Percentiles rank a stretch among this genome's conserved stretches.
Conservation (phyloP, 2,329 filamentous ascomycete genomes). For the Westerdykella ornata region DNA sequence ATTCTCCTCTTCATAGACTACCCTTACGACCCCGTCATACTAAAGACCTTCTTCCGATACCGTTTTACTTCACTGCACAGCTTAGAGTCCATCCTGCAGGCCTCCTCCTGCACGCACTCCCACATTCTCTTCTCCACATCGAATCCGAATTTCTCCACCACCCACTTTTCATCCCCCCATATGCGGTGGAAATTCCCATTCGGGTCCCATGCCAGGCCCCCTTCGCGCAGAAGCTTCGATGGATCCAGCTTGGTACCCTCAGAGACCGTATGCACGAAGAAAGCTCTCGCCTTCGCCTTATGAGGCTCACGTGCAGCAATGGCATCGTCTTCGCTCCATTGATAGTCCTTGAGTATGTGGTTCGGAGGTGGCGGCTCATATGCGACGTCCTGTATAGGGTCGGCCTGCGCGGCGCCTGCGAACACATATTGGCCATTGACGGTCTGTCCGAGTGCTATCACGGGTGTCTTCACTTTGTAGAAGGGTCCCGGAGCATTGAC, state of each 20-base stretch:
- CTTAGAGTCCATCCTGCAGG: neutral
- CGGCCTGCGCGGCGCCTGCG: slow-evolving; percentile 14
- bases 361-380: slow-evolving; percentile 10
- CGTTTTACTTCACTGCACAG: slow-evolving; percentile 1
- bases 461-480: slow-evolving; percentile 36
- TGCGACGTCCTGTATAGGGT: slow-evolving; percentile 12
- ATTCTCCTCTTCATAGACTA: too few relatives aligned
- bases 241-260: slow-evolving; percentile 1
- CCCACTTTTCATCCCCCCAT: slow-evolving; percentile 14
- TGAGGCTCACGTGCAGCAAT: slow-evolving; percentile 1
- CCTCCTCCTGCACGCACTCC: slow-evolving; percentile 3
- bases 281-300: slow-evolving; percentile 2
- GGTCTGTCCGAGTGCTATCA: slow-evolving; percentile 26
- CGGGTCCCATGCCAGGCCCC: slow-evolving; percentile 3
- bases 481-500: slow-evolving; percentile 31
- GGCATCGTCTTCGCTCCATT: slow-evolving; percentile 3
- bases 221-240: slow-evolving; percentile 1
- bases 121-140: slow-evolving; percentile 17
- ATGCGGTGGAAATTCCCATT: slow-evolving; percentile 12
- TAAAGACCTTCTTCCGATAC: slow-evolving; percentile 2
- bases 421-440: slow-evolving; percentile 10
- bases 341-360: neutral
- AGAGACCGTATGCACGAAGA: slow-evolving; percentile 2
- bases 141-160: slow-evolving; percentile 14
- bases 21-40: too few relatives aligned